A percentile compares a stretch with the other conserved stretches of the same genome.
phyloP scores from a whole-genome alignment of 257 asterid genomes.

The Solanum pinnatisectum region DNA sequence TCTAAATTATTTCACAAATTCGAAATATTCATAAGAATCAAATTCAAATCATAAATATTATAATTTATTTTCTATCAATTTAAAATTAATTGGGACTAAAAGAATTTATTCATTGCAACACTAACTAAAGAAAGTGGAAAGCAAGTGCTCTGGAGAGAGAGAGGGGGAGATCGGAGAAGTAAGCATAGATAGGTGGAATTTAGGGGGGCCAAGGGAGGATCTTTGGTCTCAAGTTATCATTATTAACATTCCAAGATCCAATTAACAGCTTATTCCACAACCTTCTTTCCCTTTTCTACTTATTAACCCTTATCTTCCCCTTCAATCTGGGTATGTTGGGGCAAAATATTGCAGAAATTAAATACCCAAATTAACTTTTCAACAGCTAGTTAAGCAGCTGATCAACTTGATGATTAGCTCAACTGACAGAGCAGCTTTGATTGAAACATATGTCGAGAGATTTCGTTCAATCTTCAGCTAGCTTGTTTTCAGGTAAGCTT shows the following conservation, averaged over 20 bases:
- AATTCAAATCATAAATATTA: too few relatives aligned
- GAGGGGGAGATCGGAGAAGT: background rate
- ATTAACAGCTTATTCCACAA: slow-evolving; percentile 4
- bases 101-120: background rate
- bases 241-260: slow-evolving; percentile 20
- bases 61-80: too few relatives aligned
- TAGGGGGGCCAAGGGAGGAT: background rate
- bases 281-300: slow-evolving; percentile 1
- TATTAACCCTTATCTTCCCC: background rate
- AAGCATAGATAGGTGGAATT: background rate
- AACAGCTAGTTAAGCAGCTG: background rate
- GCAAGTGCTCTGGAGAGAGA: background rate
- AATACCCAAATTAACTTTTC: background rate
- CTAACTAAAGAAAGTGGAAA: background rate
- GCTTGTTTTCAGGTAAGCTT: slow-evolving; percentile 33
- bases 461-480: slow-evolving; percentile 13
- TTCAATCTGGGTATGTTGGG: background rate
- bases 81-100: background rate
- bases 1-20: too few relatives aligned
- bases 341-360: background rate
- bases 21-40: too few relatives aligned
- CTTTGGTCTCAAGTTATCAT: slow-evolving; percentile 8
- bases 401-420: background rate
- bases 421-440: background rate
- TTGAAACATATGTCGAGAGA: slow-evolving; percentile 30